Conservation (phyloP, 108 stramenopile species). For the Licmophora abbreviata region DNA sequence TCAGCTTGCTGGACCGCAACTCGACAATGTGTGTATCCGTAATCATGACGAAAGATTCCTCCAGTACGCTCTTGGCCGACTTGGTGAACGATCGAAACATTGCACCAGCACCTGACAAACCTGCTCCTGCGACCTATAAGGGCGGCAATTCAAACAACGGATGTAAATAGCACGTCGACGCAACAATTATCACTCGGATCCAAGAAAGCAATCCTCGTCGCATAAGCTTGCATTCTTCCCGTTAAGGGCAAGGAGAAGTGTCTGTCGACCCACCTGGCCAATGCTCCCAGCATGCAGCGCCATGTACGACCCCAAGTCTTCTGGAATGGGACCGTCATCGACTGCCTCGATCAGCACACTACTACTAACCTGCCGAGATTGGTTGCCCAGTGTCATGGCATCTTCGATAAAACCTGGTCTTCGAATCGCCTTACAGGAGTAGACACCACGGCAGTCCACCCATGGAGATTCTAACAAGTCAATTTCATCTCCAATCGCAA, state of each 20-base stretch:
- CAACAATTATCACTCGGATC: neutral
- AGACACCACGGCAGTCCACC: slow-evolving; percentile 76
- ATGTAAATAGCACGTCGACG: neutral
- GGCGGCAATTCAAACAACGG: slow-evolving; percentile 1
- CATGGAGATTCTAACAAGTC: slow-evolving; percentile 76
- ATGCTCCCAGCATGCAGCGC: slow-evolving; percentile 23
- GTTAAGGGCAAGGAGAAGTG: too few species aligned
- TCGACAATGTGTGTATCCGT: slow-evolving; percentile 80
- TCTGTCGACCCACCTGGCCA: slow-evolving; percentile 18
- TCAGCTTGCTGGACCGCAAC: slow-evolving; percentile 66
- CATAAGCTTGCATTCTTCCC: too few species aligned
- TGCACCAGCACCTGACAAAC: slow-evolving; percentile 36
- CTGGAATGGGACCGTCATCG: slow-evolving; percentile 25
- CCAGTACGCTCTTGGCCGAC: slow-evolving; percentile 73
- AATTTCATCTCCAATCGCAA: slow-evolving; percentile 81
- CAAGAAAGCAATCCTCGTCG: neutral
- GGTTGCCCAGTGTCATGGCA: slow-evolving; percentile 39
- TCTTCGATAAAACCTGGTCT: slow-evolving; percentile 69
- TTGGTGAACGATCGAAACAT: slow-evolving; percentile 75
- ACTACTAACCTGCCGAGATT: neutral
- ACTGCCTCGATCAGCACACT: neutral
- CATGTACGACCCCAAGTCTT: slow-evolving; percentile 22
- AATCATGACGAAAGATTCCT: slow-evolving; percentile 85
- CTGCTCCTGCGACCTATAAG: slow-evolving; percentile 38
- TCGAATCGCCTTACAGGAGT: slow-evolving; percentile 77